Evolutionary conservation across 2,329 filamentous ascomycete genomes (phyloP).

Genomic region (Neonectria faginata): DNA sequence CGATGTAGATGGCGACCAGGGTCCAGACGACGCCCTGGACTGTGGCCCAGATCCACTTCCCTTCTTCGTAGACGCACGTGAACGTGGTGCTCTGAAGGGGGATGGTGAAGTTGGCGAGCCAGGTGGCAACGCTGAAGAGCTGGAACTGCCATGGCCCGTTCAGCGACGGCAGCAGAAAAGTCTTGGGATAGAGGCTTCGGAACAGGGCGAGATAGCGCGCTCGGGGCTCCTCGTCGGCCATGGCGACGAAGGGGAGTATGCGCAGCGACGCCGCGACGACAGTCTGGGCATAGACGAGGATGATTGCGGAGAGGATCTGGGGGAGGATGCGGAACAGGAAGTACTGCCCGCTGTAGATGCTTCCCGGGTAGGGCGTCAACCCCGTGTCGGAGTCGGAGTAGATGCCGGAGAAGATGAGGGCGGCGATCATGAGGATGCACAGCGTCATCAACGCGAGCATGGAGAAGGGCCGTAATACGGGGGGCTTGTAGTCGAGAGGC

Average conservation of each 20-base stretch:
- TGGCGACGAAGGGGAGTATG: conserved; percentile 80
- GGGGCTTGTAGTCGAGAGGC: conserved; percentile 76
- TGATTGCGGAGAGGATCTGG: conserved; percentile 76
- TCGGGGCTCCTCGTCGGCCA: conserved; percentile 73
- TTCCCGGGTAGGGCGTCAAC: conserved; percentile 73
- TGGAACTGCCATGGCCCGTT: conserved; percentile 75
- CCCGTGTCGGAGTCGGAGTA: conserved; percentile 74
- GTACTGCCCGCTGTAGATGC: conserved; percentile 78
- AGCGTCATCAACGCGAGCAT: conserved; percentile 70
- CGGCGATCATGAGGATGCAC: conserved; percentile 77
- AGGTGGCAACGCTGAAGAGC: conserved; percentile 74
- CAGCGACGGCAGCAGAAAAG: conserved; percentile 73
- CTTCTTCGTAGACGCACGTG: conserved; percentile 68
- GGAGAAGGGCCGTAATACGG: conserved; percentile 74
- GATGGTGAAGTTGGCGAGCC: conserved; percentile 83
- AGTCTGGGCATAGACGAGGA: conserved; percentile 82
- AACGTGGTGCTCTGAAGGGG: conserved; percentile 85
- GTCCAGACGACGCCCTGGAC: conserved; percentile 84
- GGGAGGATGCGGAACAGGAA: conserved; percentile 90
- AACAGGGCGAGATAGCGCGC: conserved; percentile 75
- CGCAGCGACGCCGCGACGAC: conserved; percentile 81
- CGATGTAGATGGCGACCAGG: conserved; percentile 77
- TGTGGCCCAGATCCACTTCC: conserved; percentile 81
- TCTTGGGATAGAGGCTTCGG: conserved; percentile 74
- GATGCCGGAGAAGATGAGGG: conserved; percentile 77